A percentile compares a stretch with the other conserved stretches of the same genome.
Conservation (phyloP, 768 basidiomycete genomes). For the Leccinum arenicola region DNA sequence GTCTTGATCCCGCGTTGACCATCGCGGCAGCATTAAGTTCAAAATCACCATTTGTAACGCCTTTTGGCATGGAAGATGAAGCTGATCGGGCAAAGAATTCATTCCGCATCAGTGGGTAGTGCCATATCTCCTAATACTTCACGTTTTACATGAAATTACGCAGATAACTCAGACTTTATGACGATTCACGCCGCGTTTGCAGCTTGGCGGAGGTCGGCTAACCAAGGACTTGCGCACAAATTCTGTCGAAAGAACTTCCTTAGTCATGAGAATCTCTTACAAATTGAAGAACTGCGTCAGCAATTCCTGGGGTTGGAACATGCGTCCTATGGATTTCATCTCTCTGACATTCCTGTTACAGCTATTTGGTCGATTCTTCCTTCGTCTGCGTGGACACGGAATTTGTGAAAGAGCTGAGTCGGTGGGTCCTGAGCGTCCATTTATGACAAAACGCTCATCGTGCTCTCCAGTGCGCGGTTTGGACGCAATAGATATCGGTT, state of each 20-base stretch:
- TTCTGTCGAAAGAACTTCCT: slow-evolving; percentile 82
- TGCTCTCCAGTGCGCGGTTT: slow-evolving; percentile 61
- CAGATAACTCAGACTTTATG: slow-evolving; percentile 93
- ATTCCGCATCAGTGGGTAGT: slow-evolving; percentile 67
- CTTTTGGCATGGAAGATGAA: slow-evolving; percentile 83
- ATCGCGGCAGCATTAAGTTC: slow-evolving; percentile 91
- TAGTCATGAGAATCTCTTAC: slow-evolving; percentile 90
- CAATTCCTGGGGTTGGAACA: slow-evolving; percentile 68
- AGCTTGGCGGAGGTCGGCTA: slow-evolving; percentile 77
- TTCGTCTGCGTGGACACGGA: slow-evolving; percentile 70
- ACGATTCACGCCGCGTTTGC: slow-evolving; percentile 89
- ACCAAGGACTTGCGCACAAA: slow-evolving; percentile 57
- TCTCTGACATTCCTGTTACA: slow-evolving; percentile 26
- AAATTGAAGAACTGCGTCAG: slow-evolving; percentile 94
- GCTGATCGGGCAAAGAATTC: slow-evolving; percentile 79
- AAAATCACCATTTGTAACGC: slow-evolving; percentile 90
- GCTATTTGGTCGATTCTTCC: slow-evolving; percentile 84
- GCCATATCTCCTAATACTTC: not conserved
- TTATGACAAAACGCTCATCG: slow-evolving; percentile 9
- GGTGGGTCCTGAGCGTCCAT: slow-evolving; percentile 35
- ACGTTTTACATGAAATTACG: slow-evolving; percentile 1
- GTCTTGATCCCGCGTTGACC: slow-evolving; percentile 94
- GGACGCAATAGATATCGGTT: slow-evolving; percentile 74
- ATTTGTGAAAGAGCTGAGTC: slow-evolving; percentile 68
- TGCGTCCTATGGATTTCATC: slow-evolving; percentile 1